These are phyloP conservation scores for Pseudopithomyces chartarum DNA, from an alignment of 2,329 filamentous ascomycete genomes.

Conservation along the genomic window DNA sequence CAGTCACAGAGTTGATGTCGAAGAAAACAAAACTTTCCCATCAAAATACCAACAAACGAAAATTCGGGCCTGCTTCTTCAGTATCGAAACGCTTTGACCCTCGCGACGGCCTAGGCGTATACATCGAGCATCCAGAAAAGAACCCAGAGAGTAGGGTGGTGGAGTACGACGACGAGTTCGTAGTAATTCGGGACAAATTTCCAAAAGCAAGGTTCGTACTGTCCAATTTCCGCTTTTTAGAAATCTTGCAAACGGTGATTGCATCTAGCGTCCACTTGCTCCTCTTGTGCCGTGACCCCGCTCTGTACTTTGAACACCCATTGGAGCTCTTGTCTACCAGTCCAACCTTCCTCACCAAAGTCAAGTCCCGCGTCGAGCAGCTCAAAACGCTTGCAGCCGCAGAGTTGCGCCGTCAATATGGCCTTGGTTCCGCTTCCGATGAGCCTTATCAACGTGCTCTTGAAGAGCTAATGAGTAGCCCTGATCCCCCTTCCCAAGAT, in stretches of 20 bases:
- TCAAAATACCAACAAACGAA: constrained; percentile 11
- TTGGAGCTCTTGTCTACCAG: constrained; percentile 75
- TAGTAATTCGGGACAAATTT: constrained; percentile 80
- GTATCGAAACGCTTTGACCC: constrained; percentile 45
- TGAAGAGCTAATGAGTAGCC: constrained; percentile 53
- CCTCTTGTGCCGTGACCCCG: constrained; percentile 75
- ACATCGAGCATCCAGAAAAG: constrained; percentile 66
- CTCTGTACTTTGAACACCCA: constrained; percentile 69
- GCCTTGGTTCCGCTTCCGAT: constrained; percentile 67
- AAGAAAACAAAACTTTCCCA: constrained; percentile 29
- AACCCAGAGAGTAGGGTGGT: constrained; percentile 66
- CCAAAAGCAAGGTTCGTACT: constrained; percentile 65
- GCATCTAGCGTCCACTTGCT: constrained; percentile 73
- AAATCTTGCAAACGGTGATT: not conserved
- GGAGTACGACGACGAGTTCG: constrained; percentile 70
- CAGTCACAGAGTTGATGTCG: constrained; percentile 56
- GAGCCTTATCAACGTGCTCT: constrained; percentile 63
- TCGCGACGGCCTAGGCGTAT: constrained; percentile 68
- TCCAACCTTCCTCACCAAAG: constrained; percentile 66
- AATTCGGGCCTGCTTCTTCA: constrained; percentile 12
- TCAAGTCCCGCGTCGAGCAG: constrained; percentile 64
- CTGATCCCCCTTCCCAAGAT: constrained; percentile 43
- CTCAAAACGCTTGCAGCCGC: constrained; percentile 70
- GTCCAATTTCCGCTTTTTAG: not conserved
- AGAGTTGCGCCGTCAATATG: constrained; percentile 74